Base-by-base conservation (phyloP, 139 green algal genomes). In the Chlorella vulgaris region DNA sequence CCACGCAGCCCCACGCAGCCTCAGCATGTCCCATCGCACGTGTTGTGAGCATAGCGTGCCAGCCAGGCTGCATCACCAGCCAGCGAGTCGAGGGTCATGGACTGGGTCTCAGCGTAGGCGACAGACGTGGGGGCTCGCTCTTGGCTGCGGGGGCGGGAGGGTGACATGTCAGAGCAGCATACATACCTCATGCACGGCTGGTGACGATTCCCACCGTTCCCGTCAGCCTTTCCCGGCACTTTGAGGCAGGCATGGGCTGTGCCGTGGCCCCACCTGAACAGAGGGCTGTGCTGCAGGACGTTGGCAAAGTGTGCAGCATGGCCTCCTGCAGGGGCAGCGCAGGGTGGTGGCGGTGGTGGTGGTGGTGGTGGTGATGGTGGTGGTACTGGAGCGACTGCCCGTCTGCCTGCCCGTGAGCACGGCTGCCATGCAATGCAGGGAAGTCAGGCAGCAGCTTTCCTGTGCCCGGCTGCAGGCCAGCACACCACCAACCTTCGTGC, bases 61-160 rank as follows among this genome's bases (percentile, higher is more conserved):
- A 95, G 84, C 92, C 92, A 97, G 5, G 86, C 89, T 3, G 89
- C 92, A 66, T 97, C 93, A 10, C 80, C 75, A 0, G 83, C 86
- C 33, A 94, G 85, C 1, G 82, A 79, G 84, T 96, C 93, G 63
- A 97, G 86, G 67, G 93, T 93, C 93, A 94, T 94, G 58, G 60
- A 86, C 86, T 94, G 90, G 58, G 85, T 91, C 85, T 96, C 91
- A 0, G 93, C 93, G 76, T 95, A 94, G 0, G 93, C 92, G 40
- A 97, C 93, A 8, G 67, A 88, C 31, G 88, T 94, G 60, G 92
- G 92, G 1, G 93, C 93, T 0, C 90, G 84, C 82, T 94, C 93
- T 86, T 97, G 93, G 47, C 78, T 83, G 84, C 92, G 94, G 77
- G 94, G 88, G 31, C 89, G 92, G 26, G 62, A 86, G 26, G 47